Percentiles rank a stretch among this genome's conserved stretches.
Conservation (phyloP, 352 stramenopile genomes). For the Thraustotheca clavata region DNA sequence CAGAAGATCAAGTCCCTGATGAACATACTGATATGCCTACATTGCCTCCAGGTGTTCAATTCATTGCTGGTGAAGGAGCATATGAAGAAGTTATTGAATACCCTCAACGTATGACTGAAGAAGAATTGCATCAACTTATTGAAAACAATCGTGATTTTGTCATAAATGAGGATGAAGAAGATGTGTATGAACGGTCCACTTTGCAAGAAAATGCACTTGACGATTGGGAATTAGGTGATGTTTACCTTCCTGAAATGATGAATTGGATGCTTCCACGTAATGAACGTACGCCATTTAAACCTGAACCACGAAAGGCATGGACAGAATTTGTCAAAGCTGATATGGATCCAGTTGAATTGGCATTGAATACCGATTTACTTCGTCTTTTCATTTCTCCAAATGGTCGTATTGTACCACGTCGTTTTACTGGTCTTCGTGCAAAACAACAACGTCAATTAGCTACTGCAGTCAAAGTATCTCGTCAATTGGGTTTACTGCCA, state of each 20-base stretch:
- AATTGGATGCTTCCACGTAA: slow-evolving; percentile 73
- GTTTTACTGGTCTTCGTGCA: slow-evolving; percentile 69
- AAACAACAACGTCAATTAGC: slow-evolving; percentile 79
- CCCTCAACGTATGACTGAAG: background rate
- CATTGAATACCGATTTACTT: slow-evolving; percentile 67
- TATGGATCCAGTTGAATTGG: slow-evolving; percentile 59
- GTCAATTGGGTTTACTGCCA: slow-evolving; percentile 62
- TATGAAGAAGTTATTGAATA: background rate
- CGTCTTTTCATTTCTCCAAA: slow-evolving; percentile 76
- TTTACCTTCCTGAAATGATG: slow-evolving; percentile 53
- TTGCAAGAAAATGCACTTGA: slow-evolving; percentile 2
- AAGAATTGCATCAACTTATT: background rate
- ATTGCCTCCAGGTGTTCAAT: background rate
- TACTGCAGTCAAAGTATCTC: slow-evolving; percentile 67
- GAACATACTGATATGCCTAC: background rate
- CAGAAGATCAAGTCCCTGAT: background rate
- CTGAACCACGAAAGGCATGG: background rate
- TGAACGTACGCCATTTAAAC: background rate
- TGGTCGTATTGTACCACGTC: slow-evolving; percentile 69
- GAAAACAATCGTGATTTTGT: background rate
- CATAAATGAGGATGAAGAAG: slow-evolving; percentile 1
- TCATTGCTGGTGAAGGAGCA: background rate
- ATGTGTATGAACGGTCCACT: slow-evolving; percentile 8
- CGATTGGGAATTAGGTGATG: slow-evolving; percentile 8
- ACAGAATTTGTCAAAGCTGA: slow-evolving; percentile 21